A percentile compares a stretch with the other conserved stretches of the same genome.
These are phyloP conservation scores for Phytophthora sp. DNA, from an alignment of 352 stramenopile species.

Conservation along the genomic window DNA sequence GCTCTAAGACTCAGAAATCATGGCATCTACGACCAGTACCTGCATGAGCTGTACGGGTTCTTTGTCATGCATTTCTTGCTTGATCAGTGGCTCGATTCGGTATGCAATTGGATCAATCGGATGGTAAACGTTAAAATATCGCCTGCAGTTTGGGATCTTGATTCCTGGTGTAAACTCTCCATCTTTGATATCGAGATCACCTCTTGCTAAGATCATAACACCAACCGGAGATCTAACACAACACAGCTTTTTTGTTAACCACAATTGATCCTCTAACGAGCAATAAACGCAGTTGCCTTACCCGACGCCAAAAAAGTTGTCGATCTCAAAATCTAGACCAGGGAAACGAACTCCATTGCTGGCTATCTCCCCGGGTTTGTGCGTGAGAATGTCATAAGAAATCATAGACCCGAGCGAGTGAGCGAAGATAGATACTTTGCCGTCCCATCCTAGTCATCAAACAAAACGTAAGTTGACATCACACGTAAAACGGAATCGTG, in stretches of 20 bases:
- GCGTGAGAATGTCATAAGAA: slow-evolving; percentile 91
- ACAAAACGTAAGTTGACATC: not conserved
- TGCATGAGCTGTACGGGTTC: slow-evolving; percentile 82
- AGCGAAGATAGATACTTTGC: slow-evolving; percentile 90
- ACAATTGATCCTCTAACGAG: too few relatives aligned
- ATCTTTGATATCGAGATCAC: slow-evolving; percentile 78
- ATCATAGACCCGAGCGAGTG: slow-evolving; percentile 93
- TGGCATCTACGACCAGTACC: too few relatives aligned
- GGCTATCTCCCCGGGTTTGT: slow-evolving; percentile 64
- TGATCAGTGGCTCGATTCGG: slow-evolving; percentile 89
- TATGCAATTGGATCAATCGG: slow-evolving; percentile 93
- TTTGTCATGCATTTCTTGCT: slow-evolving; percentile 89
- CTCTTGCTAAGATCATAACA: slow-evolving; percentile 84
- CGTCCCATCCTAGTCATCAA: slow-evolving; percentile 67
- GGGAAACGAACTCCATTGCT: slow-evolving; percentile 77
- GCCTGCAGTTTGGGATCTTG: slow-evolving; percentile 76
- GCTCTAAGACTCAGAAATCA: too few relatives aligned
- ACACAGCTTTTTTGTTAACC: too few relatives aligned
- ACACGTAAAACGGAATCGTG: not conserved
- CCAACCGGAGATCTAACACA: slow-evolving; percentile 72
- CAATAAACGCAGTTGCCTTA: too few relatives aligned
- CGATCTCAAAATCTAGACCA: slow-evolving; percentile 84
- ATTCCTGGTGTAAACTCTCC: slow-evolving; percentile 82
- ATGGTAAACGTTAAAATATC: slow-evolving; percentile 94
- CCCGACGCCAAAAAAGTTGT: slow-evolving; percentile 88